These are phyloP conservation scores for Taxawa tesnikishii DNA, from an alignment of 2,329 filamentous ascomycete species.

Conservation along the genomic window DNA sequence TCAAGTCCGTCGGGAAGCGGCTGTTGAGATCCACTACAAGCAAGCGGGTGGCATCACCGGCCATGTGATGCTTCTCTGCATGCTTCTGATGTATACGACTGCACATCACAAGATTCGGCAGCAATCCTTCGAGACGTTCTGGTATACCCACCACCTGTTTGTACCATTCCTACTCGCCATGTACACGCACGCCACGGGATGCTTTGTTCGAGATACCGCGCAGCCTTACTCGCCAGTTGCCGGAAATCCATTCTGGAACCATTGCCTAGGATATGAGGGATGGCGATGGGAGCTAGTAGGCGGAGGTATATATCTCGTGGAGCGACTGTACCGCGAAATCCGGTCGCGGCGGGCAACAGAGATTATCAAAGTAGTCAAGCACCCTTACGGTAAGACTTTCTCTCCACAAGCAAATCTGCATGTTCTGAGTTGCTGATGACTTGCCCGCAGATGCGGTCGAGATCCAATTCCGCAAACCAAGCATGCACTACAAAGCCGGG, in stretches of 20 bases:
- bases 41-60: conserved; percentile 87
- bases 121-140: conserved; percentile 96
- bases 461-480: conserved; percentile 92
- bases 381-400: conserved; percentile 66
- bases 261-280: conserved; percentile 89
- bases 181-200: conserved; percentile 91
- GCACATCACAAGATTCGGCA: conserved; percentile 88
- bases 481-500: conserved; percentile 94
- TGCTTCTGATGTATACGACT: conserved; percentile 96
- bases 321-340: conserved; percentile 85
- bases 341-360: conserved; percentile 71
- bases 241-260: conserved; percentile 68
- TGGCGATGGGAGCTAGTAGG: conserved; percentile 94
- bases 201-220: conserved; percentile 80
- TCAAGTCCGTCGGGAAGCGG: conserved; percentile 68
- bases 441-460: conserved; percentile 68
- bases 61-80: conserved; percentile 97
- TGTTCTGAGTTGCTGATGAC: conserved; percentile 6
- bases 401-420: conserved; percentile 15
- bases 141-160: conserved; percentile 99
- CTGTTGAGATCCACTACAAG: conserved; percentile 82
- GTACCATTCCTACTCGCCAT: conserved; percentile 87
- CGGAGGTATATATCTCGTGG: conserved; percentile 72
- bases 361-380: conserved; percentile 87
- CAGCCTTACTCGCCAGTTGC: conserved; percentile 72